Evolutionary conservation across 2,329 filamentous ascomycete species (phyloP), one percentile per base, ranked within the genome.

Genomic region (Colletotrichum euphorbiae): DNA sequence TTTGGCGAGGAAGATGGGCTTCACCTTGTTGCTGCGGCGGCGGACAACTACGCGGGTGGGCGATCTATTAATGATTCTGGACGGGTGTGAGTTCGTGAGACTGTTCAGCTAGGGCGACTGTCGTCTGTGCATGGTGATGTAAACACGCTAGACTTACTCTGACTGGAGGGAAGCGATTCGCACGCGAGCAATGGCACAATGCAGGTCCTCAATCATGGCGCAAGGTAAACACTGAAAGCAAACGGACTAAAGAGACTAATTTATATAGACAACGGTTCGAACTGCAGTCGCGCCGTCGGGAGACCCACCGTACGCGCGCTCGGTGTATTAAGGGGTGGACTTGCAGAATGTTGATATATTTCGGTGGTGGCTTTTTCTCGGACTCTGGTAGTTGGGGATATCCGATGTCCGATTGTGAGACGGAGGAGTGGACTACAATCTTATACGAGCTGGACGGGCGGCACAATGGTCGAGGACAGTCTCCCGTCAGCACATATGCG

Each of bases 121-220:
- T 13, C 11, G 4, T 51, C 9, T 24, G 28, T 28, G n/a, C 13
- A 9, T 8, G 48, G 48, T 5, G 11, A 13, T 28, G 2, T 5
- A 24, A 6, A 4, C n/a, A 33, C 21, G n/a, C 9, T 11, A 28
- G 12, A 80, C 83, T 72, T 76, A 85, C 83, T 83, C 76, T 50
- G 79, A 80, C 74, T 83, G 81, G 40, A 85, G 74, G 31, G 84
- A 78, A 31, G 82, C 83, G 69, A 86, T 80, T 70, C 83, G 82
- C 68, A 85, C 77, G 58, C 82, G 81, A 63, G 80, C 77, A 40
- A 86, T 73, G 42, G 80, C 77, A 40, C 76, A 73, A 69, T 82
- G 80, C 45, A 85, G 74, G 52, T 83, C 80, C 46, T 81, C 77
- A 43, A 79, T 76, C 76, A 79, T 80, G 51, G 67, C 73, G 71